phyloP scores from a whole-genome alignment of 1,139 yeast genomes.

The Sporopachydermia cereana region DNA sequence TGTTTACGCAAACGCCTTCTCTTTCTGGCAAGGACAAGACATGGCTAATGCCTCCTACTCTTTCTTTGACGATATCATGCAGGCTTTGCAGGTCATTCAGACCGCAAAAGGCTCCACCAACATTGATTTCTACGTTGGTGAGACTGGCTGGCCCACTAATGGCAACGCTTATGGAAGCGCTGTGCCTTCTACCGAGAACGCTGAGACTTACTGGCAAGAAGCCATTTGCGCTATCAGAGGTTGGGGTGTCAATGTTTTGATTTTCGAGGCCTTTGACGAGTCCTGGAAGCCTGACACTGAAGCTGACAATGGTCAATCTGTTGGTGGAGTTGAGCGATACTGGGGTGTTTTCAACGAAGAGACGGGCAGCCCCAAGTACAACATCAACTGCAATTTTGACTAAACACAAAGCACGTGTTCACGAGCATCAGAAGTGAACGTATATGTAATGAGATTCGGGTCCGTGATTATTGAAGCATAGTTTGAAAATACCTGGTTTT shows the following conservation, averaged over 20 bases:
- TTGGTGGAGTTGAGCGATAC: slow-evolving; percentile 75
- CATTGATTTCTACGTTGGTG: slow-evolving; percentile 89
- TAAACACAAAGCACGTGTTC: slow-evolving; percentile 4
- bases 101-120: slow-evolving; percentile 75
- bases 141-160: slow-evolving; percentile 95
- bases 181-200: slow-evolving; percentile 58
- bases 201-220: slow-evolving; percentile 70
- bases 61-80: slow-evolving; percentile 92
- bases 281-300: slow-evolving; percentile 90
- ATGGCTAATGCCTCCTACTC: slow-evolving; percentile 72
- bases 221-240: slow-evolving; percentile 88
- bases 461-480: too few species aligned
- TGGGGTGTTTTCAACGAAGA: slow-evolving; percentile 79
- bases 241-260: slow-evolving; percentile 89
- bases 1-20: slow-evolving; percentile 86
- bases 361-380: slow-evolving; percentile 28
- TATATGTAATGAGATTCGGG: too few species aligned
- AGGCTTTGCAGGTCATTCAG: slow-evolving; percentile 82
- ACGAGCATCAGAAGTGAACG: too few species aligned
- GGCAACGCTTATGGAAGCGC: slow-evolving; percentile 54
- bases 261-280: slow-evolving; percentile 92
- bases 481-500: too few species aligned
- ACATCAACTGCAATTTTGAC: slow-evolving; percentile 15
- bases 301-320: slow-evolving; percentile 30
- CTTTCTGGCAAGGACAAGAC: slow-evolving; percentile 97